Evolutionary conservation across 148 eudicot genomes (phyloP).

Genomic region (Rhododendron simsii): DNA sequence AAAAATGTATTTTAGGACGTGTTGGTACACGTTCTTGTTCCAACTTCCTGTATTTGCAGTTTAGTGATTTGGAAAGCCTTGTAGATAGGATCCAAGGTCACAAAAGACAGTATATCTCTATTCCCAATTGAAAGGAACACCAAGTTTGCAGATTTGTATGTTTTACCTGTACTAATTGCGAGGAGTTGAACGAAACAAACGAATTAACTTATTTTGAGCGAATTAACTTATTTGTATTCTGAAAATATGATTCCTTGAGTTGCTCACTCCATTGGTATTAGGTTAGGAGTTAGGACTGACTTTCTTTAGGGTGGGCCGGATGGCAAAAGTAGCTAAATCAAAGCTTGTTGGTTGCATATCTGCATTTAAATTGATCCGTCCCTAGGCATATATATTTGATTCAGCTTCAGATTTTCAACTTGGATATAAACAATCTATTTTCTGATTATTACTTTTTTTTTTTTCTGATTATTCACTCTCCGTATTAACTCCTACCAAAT

Average conservation of each 20-base stretch:
- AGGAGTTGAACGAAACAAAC: neutral
- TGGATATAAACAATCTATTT: neutral
- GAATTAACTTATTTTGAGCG: too few species aligned
- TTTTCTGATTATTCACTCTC: neutral
- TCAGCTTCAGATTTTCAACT: neutral
- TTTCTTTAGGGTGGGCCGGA: neutral
- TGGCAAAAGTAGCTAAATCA: neutral
- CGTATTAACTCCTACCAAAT: neutral
- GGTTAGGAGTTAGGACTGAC: neutral
- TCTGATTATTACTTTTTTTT: neutral
- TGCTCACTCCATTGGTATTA: neutral
- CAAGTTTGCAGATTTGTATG: neutral
- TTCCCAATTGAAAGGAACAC: neutral
- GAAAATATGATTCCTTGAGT: neutral
- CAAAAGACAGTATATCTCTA: neutral
- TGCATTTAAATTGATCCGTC: neutral
- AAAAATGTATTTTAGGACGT: neutral
- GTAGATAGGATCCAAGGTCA: neutral
- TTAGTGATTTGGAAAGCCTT: neutral
- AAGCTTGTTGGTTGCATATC: neutral
- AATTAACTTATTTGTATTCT: neutral
- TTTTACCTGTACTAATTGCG: neutral
- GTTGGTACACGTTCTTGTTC: neutral
- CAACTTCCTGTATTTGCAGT: neutral
- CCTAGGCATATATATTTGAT: neutral